phyloP scores from a whole-genome alignment of 768 basidiomycete species.

The Rhizopogon vesiculosus region DNA sequence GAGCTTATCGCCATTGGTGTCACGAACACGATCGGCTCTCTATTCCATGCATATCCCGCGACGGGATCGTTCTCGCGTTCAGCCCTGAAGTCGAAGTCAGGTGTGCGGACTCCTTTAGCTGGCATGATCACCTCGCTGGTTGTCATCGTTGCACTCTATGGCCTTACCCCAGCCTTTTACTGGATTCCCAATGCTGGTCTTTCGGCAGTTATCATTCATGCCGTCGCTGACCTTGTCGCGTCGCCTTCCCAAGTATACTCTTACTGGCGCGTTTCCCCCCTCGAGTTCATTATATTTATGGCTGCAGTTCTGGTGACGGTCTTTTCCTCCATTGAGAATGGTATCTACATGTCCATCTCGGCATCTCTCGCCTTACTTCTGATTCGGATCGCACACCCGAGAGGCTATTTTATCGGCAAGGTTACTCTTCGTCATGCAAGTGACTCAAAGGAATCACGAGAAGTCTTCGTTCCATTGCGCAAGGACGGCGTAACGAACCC shows the following conservation, averaged over 20 bases:
- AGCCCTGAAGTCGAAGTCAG: constrained; percentile 92
- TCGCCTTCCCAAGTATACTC: constrained; percentile 76
- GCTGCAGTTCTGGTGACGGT: constrained; percentile 87
- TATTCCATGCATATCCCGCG: constrained; percentile 91
- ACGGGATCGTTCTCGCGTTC: constrained; percentile 99
- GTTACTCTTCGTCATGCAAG: constrained; percentile 49
- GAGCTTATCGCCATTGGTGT: constrained; percentile 98
- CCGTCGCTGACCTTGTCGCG: constrained; percentile 84
- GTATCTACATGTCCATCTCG: constrained; percentile 84
- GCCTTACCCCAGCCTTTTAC: constrained; percentile 87
- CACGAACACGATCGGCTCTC: constrained; percentile 84
- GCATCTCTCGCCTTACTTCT: constrained; percentile 78
- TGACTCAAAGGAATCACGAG: constrained; percentile 42
- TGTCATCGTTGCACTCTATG: constrained; percentile 92
- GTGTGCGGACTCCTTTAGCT: constrained; percentile 92
- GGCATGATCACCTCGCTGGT: constrained; percentile 83
- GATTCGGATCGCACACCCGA: constrained; percentile 81
- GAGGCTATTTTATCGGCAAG: constrained; percentile 87
- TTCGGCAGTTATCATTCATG: constrained; percentile 94
- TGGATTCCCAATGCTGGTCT: constrained; percentile 82
- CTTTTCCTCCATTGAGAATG: constrained; percentile 92
- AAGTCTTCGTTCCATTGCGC: constrained; percentile 79
- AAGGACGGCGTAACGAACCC: constrained; percentile 61
- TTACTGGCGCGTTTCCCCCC: constrained; percentile 91
- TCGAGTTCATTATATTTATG: constrained; percentile 87